phyloP scores from a whole-genome alignment of 192 early-diverging fungal genomes.

The Podila minutissima region DNA sequence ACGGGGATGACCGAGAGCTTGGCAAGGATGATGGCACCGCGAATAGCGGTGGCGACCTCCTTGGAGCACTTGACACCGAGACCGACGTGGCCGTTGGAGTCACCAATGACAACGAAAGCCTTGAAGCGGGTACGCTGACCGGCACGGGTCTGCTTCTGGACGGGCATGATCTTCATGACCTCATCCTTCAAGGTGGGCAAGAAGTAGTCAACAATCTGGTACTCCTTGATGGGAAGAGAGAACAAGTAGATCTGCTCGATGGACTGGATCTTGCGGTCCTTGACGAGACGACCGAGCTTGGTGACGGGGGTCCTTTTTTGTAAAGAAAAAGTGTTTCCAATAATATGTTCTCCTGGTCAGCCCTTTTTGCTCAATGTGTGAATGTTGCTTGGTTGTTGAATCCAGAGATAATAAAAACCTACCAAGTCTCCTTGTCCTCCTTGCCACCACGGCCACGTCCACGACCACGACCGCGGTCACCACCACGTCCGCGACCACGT shows the following conservation, averaged over 20 bases:
- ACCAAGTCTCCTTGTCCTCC: slow-evolving; percentile 85
- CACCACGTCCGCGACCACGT: slow-evolving; percentile 77
- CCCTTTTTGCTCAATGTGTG: neutral
- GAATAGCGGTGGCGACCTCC: slow-evolving; percentile 98
- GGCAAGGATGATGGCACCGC: slow-evolving; percentile 98
- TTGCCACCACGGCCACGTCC: slow-evolving; percentile 76
- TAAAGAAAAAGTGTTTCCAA: slow-evolving; percentile 2
- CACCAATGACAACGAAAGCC: slow-evolving; percentile 99
- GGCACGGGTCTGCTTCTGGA: slow-evolving; percentile 99
- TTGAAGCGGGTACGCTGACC: slow-evolving; percentile 99
- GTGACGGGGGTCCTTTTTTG: slow-evolving; percentile 90
- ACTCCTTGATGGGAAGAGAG: slow-evolving; percentile 99
- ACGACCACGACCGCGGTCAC: slow-evolving; percentile 69
- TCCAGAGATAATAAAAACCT: neutral
- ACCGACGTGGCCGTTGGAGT: slow-evolving; percentile 97
- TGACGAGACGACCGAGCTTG: slow-evolving; percentile 99
- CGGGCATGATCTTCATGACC: slow-evolving; percentile 99
- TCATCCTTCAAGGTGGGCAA: slow-evolving; percentile 96
- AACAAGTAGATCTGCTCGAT: slow-evolving; percentile 99
- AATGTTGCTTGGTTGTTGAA: too few species aligned
- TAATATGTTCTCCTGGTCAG: neutral
- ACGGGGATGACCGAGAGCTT: slow-evolving; percentile 98
- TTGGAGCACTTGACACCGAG: slow-evolving; percentile 99
- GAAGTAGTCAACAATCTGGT: slow-evolving; percentile 98
- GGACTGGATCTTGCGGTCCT: slow-evolving; percentile 95